Conservation (phyloP, 495 filamentous ascomycete genomes). For the Xylaria venustula region DNA sequence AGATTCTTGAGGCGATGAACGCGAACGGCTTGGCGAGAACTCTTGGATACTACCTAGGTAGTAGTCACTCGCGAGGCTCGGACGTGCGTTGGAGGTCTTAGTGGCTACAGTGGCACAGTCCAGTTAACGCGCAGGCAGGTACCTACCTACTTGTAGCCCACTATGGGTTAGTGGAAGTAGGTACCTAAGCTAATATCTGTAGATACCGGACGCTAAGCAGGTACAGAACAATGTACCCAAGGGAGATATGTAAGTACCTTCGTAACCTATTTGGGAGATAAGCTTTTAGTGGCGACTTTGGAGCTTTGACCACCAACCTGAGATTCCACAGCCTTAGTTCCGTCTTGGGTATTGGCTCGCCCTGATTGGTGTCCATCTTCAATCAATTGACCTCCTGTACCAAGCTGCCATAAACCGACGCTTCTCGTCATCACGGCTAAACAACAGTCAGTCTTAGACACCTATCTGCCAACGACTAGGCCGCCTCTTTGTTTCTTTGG, state of each 20-base stretch:
- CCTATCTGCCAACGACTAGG: not conserved
- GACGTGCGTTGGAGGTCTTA: not conserved
- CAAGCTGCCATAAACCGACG: not conserved
- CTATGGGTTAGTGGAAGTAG: not conserved
- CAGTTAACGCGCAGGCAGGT: not conserved
- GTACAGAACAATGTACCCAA: no score
- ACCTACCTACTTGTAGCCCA: no score
- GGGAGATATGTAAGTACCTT: no score
- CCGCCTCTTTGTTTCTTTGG: not conserved
- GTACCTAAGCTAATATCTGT: not conserved
- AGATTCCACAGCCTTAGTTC: not conserved
- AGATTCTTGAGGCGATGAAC: not conserved
- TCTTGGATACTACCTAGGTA: no score
- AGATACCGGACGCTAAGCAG: no score
- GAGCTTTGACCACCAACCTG: not conserved
- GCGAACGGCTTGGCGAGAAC: constrained; percentile 1
- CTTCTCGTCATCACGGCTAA: constrained; percentile 9
- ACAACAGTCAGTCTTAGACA: not conserved
- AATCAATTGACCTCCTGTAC: constrained; percentile 8
- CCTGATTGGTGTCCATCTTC: not conserved
- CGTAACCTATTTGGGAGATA: no score
- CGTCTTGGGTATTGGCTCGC: no score
- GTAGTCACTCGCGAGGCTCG: constrained; percentile 8
- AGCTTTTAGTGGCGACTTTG: no score
- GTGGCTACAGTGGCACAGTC: not conserved